Percentiles rank a stretch among this genome's conserved stretches.
These are phyloP conservation scores for Aeschynomene evenia DNA, from an alignment of 306 rosid species.

Conservation along the genomic window DNA sequence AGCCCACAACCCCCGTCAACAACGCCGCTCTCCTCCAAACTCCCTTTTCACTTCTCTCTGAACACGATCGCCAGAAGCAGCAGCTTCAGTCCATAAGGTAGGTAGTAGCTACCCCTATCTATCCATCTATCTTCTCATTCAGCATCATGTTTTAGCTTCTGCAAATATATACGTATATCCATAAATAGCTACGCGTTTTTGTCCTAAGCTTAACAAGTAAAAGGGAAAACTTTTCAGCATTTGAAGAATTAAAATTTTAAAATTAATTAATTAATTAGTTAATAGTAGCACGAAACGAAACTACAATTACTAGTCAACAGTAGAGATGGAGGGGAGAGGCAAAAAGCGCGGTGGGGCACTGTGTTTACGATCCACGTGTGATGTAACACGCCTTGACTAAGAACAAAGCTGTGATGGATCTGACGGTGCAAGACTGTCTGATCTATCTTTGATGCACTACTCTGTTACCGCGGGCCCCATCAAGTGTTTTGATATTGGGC, in stretches of 20 bases:
- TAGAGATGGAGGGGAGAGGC: not conserved
- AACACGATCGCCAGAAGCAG: conserved; percentile 57
- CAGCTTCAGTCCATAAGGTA: conserved; percentile 85
- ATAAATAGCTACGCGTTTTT: too few relatives aligned
- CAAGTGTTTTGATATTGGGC: not conserved
- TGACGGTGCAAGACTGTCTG: conserved; percentile 1
- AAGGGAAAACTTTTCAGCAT: too few relatives aligned
- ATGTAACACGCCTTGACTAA: not conserved
- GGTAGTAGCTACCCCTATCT: too few relatives aligned
- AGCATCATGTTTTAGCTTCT: too few relatives aligned
- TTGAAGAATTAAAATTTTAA: too few relatives aligned
- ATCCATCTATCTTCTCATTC: too few relatives aligned
- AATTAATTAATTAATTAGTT: too few relatives aligned
- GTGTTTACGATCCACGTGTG: conserved; percentile 18
- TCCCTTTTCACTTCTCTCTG: conserved; percentile 47
- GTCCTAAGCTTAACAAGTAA: too few relatives aligned
- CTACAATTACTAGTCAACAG: not conserved
- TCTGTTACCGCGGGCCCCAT: conserved; percentile 7
- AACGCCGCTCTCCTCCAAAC: conserved; percentile 35
- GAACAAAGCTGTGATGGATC: conserved; percentile 7
- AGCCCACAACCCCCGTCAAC: conserved; percentile 75
- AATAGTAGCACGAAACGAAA: too few relatives aligned
- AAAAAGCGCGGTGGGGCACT: conserved; percentile 15
- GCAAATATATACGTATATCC: too few relatives aligned
- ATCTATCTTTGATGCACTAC: not conserved